A percentile compares a stretch with the other conserved stretches of the same genome.
These are phyloP conservation scores for Metschnikowia drakensbergensis DNA, from an alignment of 805 yeast genomes.

Conservation along the genomic window DNA sequence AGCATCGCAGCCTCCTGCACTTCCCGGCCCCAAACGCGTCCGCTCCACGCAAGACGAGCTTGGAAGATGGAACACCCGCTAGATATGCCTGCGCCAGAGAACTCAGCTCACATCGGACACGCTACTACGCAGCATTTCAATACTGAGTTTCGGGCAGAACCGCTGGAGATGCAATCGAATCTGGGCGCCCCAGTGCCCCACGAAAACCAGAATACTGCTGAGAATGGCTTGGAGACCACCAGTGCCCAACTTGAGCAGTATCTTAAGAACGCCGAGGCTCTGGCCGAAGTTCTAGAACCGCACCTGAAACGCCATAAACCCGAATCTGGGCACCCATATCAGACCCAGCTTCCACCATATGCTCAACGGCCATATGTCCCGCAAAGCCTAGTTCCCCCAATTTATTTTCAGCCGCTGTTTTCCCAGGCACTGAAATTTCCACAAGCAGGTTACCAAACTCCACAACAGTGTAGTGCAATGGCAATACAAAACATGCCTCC, in stretches of 20 bases:
- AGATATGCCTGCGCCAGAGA: background rate
- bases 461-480: background rate
- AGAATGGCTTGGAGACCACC: background rate
- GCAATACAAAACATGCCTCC: background rate
- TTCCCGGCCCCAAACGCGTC: constrained; percentile 3
- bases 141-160: background rate
- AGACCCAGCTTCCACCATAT: background rate
- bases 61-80: background rate
- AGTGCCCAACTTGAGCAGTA: background rate
- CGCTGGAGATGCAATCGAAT: background rate
- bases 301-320: background rate
- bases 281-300: background rate
- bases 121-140: background rate
- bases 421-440: background rate
- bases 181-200: background rate
- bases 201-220: background rate
- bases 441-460: too few species aligned
- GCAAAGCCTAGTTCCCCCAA: background rate
- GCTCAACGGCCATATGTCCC: background rate
- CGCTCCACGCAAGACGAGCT: background rate
- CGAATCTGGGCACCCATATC: background rate
- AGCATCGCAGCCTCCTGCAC: constrained; percentile 6
- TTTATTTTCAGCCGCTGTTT: background rate
- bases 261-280: background rate
- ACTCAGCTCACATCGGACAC: background rate